Base-by-base conservation (phyloP, 352 stramenopile species). In the Globisporangium megalacanthum region DNA sequence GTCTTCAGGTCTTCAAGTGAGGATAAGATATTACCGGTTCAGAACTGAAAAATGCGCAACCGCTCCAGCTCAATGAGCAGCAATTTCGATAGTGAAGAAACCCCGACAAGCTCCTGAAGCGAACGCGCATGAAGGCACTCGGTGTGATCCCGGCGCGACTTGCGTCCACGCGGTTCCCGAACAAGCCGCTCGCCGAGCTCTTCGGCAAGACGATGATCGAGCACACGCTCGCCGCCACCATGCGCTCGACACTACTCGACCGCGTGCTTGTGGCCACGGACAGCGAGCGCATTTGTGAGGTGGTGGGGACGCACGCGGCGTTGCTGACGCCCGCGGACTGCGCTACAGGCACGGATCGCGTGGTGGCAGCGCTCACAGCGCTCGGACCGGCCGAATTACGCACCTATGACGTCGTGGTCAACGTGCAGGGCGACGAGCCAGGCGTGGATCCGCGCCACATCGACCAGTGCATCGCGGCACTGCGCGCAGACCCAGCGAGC, bases 261-360 rank as follows among this genome's bases (percentile, higher is more conserved):
- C 85, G 89, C 64, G 77, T 95, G n/a, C 62, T 92, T 29, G 83
- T 95, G 33, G 78, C 78, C 25, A 95, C 79, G 51, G 86, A 95
- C 65, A 91, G 81, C 55, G 61, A 72, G 44, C 70, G 63, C 14
- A 75, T 95, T 17, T 46, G 79, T 8, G 9, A 50, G 8, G 74
- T 87, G 44, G 55, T 83, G 10, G 77, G 75, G 41, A 73, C 71
- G 10, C 41, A 68, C 42, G 82, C 76, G 17, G 69, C 35, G 35
- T 13, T 91, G 45, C 67, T 90, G 50, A 95, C 86, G 7, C 13
- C 44, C 20, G 74, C 70, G 29, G 69, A 75, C 44, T 91, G 80
- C 60, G 69, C 69, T 35, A 92, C 79, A 1, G 86, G 83, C 22
- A 94, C 85, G 0, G 81, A 92, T 59, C 81, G 85, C 35, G 75